These are phyloP conservation scores for Penicillium ucsense DNA, from an alignment of 495 filamentous ascomycete species.

Conservation along the genomic window DNA sequence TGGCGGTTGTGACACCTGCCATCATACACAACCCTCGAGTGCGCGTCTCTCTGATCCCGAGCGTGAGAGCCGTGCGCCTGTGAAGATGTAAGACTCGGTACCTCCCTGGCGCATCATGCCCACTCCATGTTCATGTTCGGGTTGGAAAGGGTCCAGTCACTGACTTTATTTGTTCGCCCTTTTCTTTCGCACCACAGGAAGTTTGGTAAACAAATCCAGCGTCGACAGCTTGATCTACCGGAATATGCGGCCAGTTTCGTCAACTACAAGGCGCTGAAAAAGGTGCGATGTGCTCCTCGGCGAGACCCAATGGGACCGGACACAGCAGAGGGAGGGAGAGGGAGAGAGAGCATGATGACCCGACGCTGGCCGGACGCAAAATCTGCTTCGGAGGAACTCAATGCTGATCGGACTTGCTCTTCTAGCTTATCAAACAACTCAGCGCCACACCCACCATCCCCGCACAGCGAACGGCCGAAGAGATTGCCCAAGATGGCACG, in stretches of 20 bases:
- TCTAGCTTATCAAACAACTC: slow-evolving; percentile 93
- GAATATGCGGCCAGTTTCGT: slow-evolving; percentile 99
- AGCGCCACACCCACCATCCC: slow-evolving; percentile 79
- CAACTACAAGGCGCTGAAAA: slow-evolving; percentile 98
- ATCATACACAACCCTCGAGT: neutral
- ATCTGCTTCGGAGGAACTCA: no score
- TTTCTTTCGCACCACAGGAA: slow-evolving; percentile 52
- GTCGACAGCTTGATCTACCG: slow-evolving; percentile 94
- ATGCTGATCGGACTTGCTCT: no score
- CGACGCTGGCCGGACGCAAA: no score
- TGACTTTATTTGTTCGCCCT: no score
- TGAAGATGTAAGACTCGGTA: slow-evolving; percentile 24
- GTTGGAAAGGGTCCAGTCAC: no score
- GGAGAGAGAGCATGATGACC: no score
- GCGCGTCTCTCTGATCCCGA: slow-evolving; percentile 6
- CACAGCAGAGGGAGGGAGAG: no score
- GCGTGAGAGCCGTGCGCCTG: slow-evolving; percentile 6
- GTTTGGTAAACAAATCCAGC: slow-evolving; percentile 98
- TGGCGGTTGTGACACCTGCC: no score
- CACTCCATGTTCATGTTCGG: neutral
- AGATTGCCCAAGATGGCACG: slow-evolving; percentile 34
- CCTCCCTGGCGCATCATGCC: neutral
- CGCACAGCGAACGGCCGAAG: slow-evolving; percentile 54
- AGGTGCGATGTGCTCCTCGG: slow-evolving; percentile 45
- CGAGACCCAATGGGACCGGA: neutral